Base-by-base conservation (phyloP, 2,329 filamentous ascomycete genomes). In the Pseudogymnoascus sp. region DNA sequence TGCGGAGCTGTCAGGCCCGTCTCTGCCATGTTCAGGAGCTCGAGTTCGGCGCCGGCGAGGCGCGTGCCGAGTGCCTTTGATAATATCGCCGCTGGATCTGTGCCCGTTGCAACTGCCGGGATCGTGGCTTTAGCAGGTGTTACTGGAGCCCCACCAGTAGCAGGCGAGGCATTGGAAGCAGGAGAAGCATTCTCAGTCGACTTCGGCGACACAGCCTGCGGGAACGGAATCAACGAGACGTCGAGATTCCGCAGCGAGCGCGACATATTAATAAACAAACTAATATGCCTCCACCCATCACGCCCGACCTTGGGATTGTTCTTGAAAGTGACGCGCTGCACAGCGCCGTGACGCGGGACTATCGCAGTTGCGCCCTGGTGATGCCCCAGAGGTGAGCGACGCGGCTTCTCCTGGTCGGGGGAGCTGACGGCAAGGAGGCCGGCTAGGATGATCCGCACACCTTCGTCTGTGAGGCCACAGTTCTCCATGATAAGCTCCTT, bases 201-300 rank as follows among this genome's bases (percentile, higher is more conserved):
- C 21, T 35, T 33, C 2, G 61, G 50, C 19, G 63, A 37, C 26
- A 63, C 40, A 42, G 72, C 60, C 50, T 78, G 77, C 2, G 91
- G 92, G 67, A 97, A 93, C 2, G 85, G 83, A 64, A 96, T 87
- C 70, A 90, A 88, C 0, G 93, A 96, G 29, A 97, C 74, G 73
- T 99, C 95, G 24, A 97, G 83, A 5, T 84, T 88, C 74, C 92
- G 93, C 63, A 99, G 80, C 0, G 92, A 92, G 66, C 86, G 87
- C 69, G 91, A 96, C 79, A 97, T 87, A 75, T 96, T 91, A 61
- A 96, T 81, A 73, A 97, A 99, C 6, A 96, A 79, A 42, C 88
- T 89, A 64, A 97, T 86, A 72, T 97, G 86, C 70, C 88, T 92
- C 95, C 95, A 99, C 14, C 93, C 95, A 67, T 96, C 89, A 0